These are phyloP conservation scores for Nicotiana undulata DNA, from an alignment of 257 asterid genomes.

Conservation along the genomic window DNA sequence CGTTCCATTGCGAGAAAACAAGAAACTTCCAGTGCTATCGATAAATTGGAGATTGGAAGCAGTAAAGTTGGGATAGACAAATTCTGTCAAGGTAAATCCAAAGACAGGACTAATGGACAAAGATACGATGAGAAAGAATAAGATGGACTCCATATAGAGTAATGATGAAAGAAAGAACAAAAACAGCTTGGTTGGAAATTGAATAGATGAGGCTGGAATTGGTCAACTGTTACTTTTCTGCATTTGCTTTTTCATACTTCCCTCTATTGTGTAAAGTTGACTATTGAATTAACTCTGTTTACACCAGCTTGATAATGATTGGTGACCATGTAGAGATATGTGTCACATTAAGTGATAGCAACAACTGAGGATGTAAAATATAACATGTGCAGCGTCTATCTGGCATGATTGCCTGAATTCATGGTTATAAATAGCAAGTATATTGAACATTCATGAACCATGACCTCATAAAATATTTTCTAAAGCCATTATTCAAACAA, in stretches of 20 bases:
- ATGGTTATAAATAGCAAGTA: slow-evolving; percentile 6
- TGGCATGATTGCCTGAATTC: slow-evolving; percentile 10
- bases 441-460: slow-evolving; percentile 16
- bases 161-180: slow-evolving; percentile 9
- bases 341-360: neutral
- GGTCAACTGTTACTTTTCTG: slow-evolving; percentile 17
- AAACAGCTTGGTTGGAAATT: slow-evolving; percentile 6
- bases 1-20: slow-evolving; percentile 45
- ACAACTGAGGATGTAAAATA: slow-evolving; percentile 16
- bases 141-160: slow-evolving; percentile 16
- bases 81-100: slow-evolving; percentile 27
- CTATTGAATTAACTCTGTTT: slow-evolving; percentile 5
- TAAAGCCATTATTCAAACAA: slow-evolving; percentile 7
- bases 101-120: slow-evolving; percentile 5
- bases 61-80: slow-evolving; percentile 43
- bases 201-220: slow-evolving; percentile 10
- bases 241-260: slow-evolving; percentile 10
- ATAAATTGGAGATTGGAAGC: slow-evolving; percentile 31
- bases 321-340: slow-evolving; percentile 12
- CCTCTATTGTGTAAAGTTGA: neutral
- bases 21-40: slow-evolving; percentile 41
- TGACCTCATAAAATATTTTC: slow-evolving; percentile 17
- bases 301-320: slow-evolving; percentile 20
- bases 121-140: slow-evolving; percentile 17
- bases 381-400: slow-evolving; percentile 7